These are phyloP conservation scores for Comarum palustre DNA, from an alignment of 306 rosid species.

Conservation along the genomic window DNA sequence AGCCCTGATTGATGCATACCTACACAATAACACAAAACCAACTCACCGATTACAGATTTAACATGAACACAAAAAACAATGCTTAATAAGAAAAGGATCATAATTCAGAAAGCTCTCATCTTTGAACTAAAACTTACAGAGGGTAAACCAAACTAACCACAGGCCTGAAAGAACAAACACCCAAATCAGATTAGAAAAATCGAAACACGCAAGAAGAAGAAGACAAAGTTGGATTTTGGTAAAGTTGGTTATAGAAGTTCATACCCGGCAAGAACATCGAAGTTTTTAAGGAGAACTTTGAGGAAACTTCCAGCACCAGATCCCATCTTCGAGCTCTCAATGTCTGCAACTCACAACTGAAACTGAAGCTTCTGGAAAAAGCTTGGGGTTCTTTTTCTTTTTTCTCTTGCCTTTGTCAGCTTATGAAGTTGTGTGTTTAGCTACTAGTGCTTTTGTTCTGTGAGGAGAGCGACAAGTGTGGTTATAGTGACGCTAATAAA, in stretches of 20 bases:
- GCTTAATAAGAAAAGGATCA: neutral
- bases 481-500: neutral
- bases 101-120: neutral
- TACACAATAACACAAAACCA: conserved; percentile 29
- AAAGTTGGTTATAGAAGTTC: neutral
- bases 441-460: neutral
- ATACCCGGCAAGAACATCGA: conserved; percentile 96
- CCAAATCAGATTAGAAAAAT: conserved; percentile 22
- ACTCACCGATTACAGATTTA: neutral
- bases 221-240: neutral
- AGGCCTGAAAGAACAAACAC: conserved; percentile 66
- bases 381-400: conserved; percentile 1
- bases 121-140: conserved; percentile 57
- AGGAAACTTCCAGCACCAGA: conserved; percentile 75
- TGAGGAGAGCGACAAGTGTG: neutral
- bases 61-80: neutral
- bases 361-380: conserved; percentile 13
- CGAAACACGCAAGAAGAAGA: neutral
- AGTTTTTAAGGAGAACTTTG: conserved; percentile 66
- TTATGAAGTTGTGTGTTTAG: neutral
- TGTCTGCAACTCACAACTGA: neutral
- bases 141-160: conserved; percentile 92
- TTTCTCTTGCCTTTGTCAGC: neutral
- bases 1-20: conserved; percentile 89
- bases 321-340: conserved; percentile 58